These are phyloP conservation scores for Leishmania lainsoni DNA, from an alignment of 208 protist species.

Conservation along the genomic window DNA sequence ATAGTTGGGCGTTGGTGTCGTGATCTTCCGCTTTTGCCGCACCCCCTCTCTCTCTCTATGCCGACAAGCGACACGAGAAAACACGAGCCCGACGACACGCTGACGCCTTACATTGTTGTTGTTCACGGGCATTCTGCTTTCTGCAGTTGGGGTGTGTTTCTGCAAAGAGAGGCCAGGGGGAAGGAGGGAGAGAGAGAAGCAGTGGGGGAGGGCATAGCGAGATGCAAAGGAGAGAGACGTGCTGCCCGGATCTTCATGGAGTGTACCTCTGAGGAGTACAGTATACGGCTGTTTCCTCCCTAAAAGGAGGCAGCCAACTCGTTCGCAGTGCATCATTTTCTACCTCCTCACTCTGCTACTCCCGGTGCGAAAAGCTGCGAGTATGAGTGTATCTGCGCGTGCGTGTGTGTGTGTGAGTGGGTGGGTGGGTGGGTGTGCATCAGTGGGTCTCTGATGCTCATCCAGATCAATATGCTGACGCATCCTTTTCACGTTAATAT, in stretches of 20 bases:
- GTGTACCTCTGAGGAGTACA: neutral
- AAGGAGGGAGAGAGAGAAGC: too few species aligned
- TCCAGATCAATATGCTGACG: neutral
- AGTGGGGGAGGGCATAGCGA: neutral
- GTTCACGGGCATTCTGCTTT: neutral
- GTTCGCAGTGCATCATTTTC: neutral
- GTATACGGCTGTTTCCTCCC: neutral
- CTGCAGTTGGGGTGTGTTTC: neutral
- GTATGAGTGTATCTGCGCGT: neutral
- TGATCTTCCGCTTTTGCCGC: neutral
- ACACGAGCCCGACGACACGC: neutral
- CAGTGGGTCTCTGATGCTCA: neutral
- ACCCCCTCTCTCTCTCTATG: neutral
- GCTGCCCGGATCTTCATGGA: neutral
- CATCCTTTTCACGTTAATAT: neutral
- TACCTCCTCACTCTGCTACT: neutral
- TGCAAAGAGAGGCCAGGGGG: neutral
- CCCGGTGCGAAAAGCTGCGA: neutral
- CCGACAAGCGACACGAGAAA: neutral
- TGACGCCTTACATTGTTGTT: neutral
- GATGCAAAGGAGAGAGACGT: neutral
- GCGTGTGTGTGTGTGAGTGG: neutral
- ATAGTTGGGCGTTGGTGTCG: slow-evolving; percentile 15
- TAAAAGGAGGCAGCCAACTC: neutral
- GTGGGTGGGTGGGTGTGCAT: neutral